These are phyloP conservation scores for Cryptosporidium ubiquitum DNA, from an alignment of 169 alveolate genomes.

Conservation along the genomic window DNA sequence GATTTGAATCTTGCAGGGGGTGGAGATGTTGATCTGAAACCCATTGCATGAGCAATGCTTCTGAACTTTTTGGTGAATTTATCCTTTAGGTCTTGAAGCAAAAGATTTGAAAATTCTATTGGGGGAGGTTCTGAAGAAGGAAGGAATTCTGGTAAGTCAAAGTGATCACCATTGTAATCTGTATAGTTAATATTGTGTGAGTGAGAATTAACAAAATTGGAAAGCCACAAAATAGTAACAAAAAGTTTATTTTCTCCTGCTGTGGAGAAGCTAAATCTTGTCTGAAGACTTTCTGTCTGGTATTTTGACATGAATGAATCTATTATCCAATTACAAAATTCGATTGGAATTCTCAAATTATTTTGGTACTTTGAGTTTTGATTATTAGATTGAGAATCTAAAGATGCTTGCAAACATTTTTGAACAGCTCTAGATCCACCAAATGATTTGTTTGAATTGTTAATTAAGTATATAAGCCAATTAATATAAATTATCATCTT, in stretches of 20 bases:
- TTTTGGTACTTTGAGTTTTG: background rate
- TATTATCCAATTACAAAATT: conserved; percentile 53
- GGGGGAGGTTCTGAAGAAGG: conserved; percentile 44
- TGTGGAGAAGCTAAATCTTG: conserved; percentile 21
- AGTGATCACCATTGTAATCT: background rate
- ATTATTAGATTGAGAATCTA: background rate
- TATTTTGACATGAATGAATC: conserved; percentile 34
- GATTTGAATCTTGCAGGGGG: conserved; percentile 10
- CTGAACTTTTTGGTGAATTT: conserved; percentile 44
- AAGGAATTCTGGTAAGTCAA: conserved; percentile 22
- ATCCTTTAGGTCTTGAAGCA: conserved; percentile 30
- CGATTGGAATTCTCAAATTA: conserved; percentile 10
- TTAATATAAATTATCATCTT: conserved; percentile 19
- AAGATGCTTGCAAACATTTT: conserved; percentile 11
- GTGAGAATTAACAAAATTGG: conserved; percentile 41
- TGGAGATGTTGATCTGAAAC: conserved; percentile 33
- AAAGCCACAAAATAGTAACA: conserved; percentile 26
- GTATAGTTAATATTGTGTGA: conserved; percentile 8
- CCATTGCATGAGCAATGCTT: conserved; percentile 14
- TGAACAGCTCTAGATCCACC: conserved; percentile 63
- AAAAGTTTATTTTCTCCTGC: conserved; percentile 57
- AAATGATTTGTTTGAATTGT: conserved; percentile 43
- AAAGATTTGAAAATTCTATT: conserved; percentile 29
- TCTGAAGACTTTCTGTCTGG: conserved; percentile 42
- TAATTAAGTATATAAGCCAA: conserved; percentile 39